A percentile compares a stretch with the other conserved stretches of the same genome.
Evolutionary conservation across 495 filamentous ascomycete genomes (phyloP).

Genomic region (Schizothecium vesticola): DNA sequence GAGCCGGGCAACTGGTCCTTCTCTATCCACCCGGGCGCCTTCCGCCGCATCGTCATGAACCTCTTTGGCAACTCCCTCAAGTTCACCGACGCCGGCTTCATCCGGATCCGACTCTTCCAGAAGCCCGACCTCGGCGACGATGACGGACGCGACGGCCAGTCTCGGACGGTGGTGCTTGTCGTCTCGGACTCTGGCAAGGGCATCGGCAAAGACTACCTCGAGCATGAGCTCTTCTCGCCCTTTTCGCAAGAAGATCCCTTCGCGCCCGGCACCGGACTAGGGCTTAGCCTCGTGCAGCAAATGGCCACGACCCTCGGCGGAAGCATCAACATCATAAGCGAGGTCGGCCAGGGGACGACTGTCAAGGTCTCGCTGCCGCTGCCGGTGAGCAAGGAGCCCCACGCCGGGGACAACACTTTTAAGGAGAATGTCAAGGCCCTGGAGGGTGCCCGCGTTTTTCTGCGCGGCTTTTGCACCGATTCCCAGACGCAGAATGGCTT

Average conservation of each 20-base stretch:
- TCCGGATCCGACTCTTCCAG: conserved; percentile 55
- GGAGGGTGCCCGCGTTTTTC: conserved; percentile 28
- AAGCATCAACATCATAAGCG: conserved; percentile 53
- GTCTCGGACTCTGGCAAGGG: conserved; percentile 63
- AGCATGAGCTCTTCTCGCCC: conserved; percentile 57
- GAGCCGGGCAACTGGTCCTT: conserved; percentile 56
- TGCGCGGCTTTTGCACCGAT: conserved; percentile 27
- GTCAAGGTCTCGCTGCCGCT: conserved; percentile 50
- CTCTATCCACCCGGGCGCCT: conserved; percentile 63
- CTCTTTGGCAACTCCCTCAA: conserved; percentile 79
- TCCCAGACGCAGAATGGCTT: conserved; percentile 15
- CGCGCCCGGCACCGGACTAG: conserved; percentile 60
- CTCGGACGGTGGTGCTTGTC: conserved; percentile 30
- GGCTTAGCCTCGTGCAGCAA: conserved; percentile 60
- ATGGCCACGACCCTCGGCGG: conserved; percentile 57
- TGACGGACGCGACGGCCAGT: conserved; percentile 17
- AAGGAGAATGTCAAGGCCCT: conserved; percentile 30
- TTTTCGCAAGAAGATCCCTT: conserved; percentile 67
- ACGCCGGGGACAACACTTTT: conserved; percentile 15
- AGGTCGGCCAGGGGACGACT: conserved; percentile 52
- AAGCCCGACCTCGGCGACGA: conserved; percentile 25
- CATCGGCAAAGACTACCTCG: conserved; percentile 61
- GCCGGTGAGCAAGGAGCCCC: conserved; percentile 12
- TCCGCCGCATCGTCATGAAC: conserved; percentile 74
- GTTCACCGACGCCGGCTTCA: conserved; percentile 62